phyloP scores from a whole-genome alignment of 2,329 filamentous ascomycete genomes.

The Rhinocladiella mackenziei region DNA sequence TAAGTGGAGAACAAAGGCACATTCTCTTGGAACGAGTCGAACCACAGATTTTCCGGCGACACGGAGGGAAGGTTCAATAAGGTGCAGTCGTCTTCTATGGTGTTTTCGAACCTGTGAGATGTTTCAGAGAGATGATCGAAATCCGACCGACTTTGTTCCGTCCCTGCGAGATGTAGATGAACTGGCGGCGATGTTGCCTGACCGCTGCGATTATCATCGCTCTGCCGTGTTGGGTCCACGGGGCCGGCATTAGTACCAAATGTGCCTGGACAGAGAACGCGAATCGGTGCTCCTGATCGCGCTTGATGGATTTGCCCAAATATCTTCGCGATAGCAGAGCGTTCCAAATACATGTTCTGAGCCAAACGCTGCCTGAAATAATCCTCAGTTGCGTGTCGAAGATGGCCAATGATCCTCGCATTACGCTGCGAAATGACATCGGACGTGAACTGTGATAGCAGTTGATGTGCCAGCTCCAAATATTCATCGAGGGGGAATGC shows the following conservation, averaged over 20 bases:
- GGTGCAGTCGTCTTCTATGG: background rate
- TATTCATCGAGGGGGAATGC: conserved; percentile 36
- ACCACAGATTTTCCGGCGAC: conserved; percentile 6
- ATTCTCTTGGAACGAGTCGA: conserved; percentile 5
- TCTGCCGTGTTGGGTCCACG: too few species aligned
- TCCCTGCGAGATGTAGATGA: too few species aligned
- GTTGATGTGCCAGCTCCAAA: conserved; percentile 36
- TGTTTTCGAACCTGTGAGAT: background rate
- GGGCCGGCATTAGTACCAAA: too few species aligned
- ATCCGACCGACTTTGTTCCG: too few species aligned
- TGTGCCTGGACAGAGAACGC: background rate
- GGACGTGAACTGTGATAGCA: conserved; percentile 35
- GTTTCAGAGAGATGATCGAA: background rate
- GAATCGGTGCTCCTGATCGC: background rate
- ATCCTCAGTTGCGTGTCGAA: conserved; percentile 2
- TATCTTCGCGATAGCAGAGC: conserved; percentile 1
- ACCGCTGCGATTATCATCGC: too few species aligned
- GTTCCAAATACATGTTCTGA: background rate
- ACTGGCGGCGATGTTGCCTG: too few species aligned
- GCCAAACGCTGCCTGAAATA: background rate
- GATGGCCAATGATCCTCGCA: conserved; percentile 5
- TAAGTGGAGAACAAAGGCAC: conserved; percentile 6
- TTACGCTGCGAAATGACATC: conserved; percentile 23
- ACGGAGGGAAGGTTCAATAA: background rate
- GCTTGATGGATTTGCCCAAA: conserved; percentile 3